Evolutionary conservation across 1,284 basidiomycete genomes (phyloP), one percentile per base, ranked within the genome.

Genomic region (Malassezia obtusa): DNA sequence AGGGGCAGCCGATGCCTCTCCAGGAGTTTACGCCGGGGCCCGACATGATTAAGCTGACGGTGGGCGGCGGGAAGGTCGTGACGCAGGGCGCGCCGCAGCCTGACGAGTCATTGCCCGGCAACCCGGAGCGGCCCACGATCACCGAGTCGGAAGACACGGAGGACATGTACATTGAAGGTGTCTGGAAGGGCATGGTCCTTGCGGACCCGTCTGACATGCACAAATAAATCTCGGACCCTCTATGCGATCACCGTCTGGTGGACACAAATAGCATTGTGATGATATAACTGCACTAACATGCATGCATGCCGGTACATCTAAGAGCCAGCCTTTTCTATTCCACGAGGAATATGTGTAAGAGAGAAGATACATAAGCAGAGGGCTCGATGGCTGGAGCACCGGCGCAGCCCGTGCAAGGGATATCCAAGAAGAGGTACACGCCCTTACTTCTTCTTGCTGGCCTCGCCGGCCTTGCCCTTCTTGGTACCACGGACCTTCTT

Each of bases 401-500:
- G n/a, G 35, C 37, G 46, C 39, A 32, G 24, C 44, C 22, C 38
- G 19, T n/a, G 33, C 35, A 28, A 28, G 5, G 19, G 21, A 45
- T 12, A 30, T 35, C 32, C 14, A 39, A 39, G 28, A 39, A 35
- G 43, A 30, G 14, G 24, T 28, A 14, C 25, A 36, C 11, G 9
- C 17, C 22, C 52, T 67, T 67, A 67, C 64, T 67, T 67, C 66
- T 68, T 68, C 65, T 67, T 67, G 55, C 43, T 36, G n/a, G 60
- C 66, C 49, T 40, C 38, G 38, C 53, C 45, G 44, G 59, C 59
- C 60, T 65, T 67, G 63, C 50, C 60, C 68, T 73, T 73, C 62
- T 65, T 63, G 59, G 62, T 61, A 75, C 94, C 90, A 65, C 84
- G 82, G 60, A 88, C 89, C 84, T 94, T 94, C 80, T 87, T 88